Percentiles rank a stretch among this genome's conserved stretches.
Evolutionary conservation across 2,329 filamentous ascomycete genomes (phyloP).

Genomic region (Microsporum canis): DNA sequence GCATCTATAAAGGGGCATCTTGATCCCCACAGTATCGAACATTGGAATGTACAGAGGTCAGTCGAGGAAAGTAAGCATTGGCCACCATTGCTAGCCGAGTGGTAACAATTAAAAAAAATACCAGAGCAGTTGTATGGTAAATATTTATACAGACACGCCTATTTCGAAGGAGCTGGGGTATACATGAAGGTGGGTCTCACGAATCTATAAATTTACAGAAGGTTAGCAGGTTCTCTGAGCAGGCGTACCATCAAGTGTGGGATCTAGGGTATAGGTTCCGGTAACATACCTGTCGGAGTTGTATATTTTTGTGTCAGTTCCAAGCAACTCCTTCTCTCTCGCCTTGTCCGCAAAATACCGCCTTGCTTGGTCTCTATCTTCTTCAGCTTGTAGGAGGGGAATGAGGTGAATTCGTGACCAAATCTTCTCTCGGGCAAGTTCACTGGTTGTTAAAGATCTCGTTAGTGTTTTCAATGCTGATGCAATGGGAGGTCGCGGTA

Average conservation of each 20-base stretch:
- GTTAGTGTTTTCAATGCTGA: background rate
- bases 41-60: background rate
- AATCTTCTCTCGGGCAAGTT: constrained; percentile 93
- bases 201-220: constrained; percentile 45
- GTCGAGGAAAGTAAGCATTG: background rate
- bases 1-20: background rate
- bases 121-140: background rate
- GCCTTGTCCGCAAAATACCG: constrained; percentile 75
- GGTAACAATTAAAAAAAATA: background rate
- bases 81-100: background rate
- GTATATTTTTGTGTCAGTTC: constrained; percentile 74
- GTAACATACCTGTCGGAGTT: constrained; percentile 67
- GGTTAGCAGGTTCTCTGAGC: constrained; percentile 1
- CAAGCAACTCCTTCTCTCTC: constrained; percentile 81
- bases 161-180: constrained; percentile 42
- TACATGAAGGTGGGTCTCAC: constrained; percentile 70
- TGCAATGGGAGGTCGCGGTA: background rate
- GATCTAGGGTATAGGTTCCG: background rate
- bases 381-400: constrained; percentile 86
- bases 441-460: constrained; percentile 43
- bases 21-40: background rate
- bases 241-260: background rate
- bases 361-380: constrained; percentile 88
- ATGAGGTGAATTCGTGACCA: constrained; percentile 94
- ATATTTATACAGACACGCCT: constrained; percentile 1